These are phyloP conservation scores for Coemansia sp. DNA, from an alignment of 192 early-diverging fungal genomes.

Conservation along the genomic window DNA sequence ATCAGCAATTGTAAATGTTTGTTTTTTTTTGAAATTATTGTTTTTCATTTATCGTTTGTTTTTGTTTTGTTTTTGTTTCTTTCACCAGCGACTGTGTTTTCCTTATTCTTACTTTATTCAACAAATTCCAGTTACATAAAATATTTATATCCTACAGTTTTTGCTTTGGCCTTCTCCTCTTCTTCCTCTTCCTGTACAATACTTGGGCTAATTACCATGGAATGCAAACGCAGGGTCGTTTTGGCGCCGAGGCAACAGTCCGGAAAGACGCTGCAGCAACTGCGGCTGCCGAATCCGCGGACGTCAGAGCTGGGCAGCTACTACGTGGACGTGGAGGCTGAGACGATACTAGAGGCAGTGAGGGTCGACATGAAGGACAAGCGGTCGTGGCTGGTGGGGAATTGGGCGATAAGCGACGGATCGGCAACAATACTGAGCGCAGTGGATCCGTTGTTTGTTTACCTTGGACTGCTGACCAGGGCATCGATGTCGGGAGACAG, in stretches of 20 bases:
- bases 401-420: constrained; percentile 30
- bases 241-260: constrained; percentile 25
- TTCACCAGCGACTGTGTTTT: too few species aligned
- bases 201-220: constrained; percentile 3
- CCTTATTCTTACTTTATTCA: neutral
- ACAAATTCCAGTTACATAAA: neutral
- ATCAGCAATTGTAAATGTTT: too few species aligned
- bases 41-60: neutral
- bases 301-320: constrained; percentile 26
- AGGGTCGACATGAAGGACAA: constrained; percentile 31
- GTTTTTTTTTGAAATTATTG: neutral
- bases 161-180: neutral
- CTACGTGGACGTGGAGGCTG: constrained; percentile 21
- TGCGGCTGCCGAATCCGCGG: constrained; percentile 40
- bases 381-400: constrained; percentile 38
- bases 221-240: constrained; percentile 19
- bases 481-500: constrained; percentile 10
- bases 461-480: constrained; percentile 30
- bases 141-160: neutral
- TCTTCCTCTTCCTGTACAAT: neutral
- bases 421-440: constrained; percentile 27
- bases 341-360: constrained; percentile 34
- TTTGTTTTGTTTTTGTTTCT: neutral
- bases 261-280: constrained; percentile 19
- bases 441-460: constrained; percentile 42